Conservation (phyloP, 2,329 filamentous ascomycete genomes). For the Ustilaginoidea virens region DNA sequence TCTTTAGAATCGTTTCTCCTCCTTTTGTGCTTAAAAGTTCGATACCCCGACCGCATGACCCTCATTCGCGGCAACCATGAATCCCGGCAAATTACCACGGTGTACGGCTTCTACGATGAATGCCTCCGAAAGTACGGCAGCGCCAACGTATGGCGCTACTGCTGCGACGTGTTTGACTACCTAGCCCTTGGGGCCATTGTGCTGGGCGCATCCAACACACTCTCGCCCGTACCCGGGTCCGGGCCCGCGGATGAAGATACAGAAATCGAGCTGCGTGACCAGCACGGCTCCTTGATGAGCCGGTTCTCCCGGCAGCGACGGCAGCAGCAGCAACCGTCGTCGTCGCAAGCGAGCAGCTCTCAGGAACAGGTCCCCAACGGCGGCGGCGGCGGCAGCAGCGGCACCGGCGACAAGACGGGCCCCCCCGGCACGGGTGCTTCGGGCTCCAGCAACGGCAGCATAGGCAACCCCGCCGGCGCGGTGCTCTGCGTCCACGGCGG, state of each 20-base stretch:
- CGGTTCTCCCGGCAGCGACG: slow-evolving; percentile 43
- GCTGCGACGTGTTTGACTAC: slow-evolving; percentile 96
- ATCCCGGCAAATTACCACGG: slow-evolving; percentile 89
- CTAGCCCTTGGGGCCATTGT: slow-evolving; percentile 80
- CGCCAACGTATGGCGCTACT: slow-evolving; percentile 93
- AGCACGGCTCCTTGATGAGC: slow-evolving; percentile 64
- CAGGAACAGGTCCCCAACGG: slow-evolving; percentile 9
- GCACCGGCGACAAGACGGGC: slow-evolving; percentile 32
- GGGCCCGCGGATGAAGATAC: slow-evolving; percentile 51
- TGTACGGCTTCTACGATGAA: slow-evolving; percentile 97
- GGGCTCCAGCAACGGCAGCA: slow-evolving; percentile 46
- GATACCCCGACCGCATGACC: slow-evolving; percentile 94
- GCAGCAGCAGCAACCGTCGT: slow-evolving; percentile 22
- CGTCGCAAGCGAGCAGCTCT: not conserved
- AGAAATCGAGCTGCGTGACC: slow-evolving; percentile 87
- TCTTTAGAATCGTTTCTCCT: slow-evolving; percentile 94
- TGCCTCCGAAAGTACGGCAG: slow-evolving; percentile 92
- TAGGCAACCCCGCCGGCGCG: slow-evolving; percentile 59
- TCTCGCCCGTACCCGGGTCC: slow-evolving; percentile 24
- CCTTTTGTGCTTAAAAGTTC: slow-evolving; percentile 87
- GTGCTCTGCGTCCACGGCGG: slow-evolving; percentile 94
- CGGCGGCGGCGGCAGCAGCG: slow-evolving; percentile 7
- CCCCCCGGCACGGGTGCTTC: slow-evolving; percentile 70
- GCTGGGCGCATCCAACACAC: slow-evolving; percentile 62
- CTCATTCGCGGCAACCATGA: slow-evolving; percentile 92